phyloP scores from a whole-genome alignment of 2,329 filamentous ascomycete species.

The Scedosporium aurantiacum region DNA sequence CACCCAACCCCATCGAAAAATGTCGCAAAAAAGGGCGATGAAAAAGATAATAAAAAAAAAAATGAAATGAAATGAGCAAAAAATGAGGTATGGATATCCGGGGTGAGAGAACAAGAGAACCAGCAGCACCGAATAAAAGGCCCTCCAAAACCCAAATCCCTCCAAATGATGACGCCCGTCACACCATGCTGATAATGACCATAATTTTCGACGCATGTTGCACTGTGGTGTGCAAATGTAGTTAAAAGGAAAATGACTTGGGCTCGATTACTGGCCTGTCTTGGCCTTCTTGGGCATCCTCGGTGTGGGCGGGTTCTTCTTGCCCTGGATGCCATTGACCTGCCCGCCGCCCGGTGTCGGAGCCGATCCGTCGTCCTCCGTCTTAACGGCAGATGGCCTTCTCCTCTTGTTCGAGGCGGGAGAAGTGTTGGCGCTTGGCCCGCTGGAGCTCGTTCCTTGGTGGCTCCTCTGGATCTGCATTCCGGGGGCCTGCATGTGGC shows the following conservation, averaged over 20 bases:
- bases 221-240: neutral
- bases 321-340: conserved; percentile 42
- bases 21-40: neutral
- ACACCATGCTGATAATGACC: neutral
- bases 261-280: neutral
- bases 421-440: conserved; percentile 56
- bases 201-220: neutral
- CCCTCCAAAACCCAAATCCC: neutral
- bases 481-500: conserved; percentile 50
- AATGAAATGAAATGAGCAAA: neutral
- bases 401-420: conserved; percentile 49
- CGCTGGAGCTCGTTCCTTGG: conserved; percentile 55
- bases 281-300: conserved; percentile 28
- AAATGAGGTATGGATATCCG: neutral
- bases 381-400: conserved; percentile 45
- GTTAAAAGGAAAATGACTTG: neutral
- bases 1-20: neutral
- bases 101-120: neutral
- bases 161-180: neutral
- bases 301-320: conserved; percentile 43
- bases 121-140: neutral
- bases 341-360: conserved; percentile 35
- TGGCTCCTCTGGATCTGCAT: conserved; percentile 60
- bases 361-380: conserved; percentile 41
- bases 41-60: neutral